Base-by-base conservation (phyloP, 208 protist species). In the Crithidia brevicula region DNA sequence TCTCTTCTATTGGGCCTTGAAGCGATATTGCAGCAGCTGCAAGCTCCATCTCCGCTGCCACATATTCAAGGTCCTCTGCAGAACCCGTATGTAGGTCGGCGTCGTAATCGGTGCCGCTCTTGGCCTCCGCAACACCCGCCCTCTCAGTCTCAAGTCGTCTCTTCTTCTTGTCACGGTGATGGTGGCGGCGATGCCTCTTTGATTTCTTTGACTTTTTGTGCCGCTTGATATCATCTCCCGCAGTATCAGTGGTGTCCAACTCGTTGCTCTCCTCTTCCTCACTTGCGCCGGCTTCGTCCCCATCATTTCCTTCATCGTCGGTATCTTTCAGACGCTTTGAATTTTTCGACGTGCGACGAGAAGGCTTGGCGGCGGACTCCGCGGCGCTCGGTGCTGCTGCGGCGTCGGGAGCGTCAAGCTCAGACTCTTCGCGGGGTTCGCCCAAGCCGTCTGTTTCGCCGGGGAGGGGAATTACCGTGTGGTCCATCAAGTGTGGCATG, bases 401-500 rank as follows among this genome's bases (percentile, higher is more conserved):
- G 16, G 5, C 42, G 30, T 36, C 31, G 22, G 49, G 7, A 45
- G 31, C 56, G 30, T 34, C 49, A n/a, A 27, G 31, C 27, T 47
- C 46, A 10, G 23, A n/a, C 18, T 11, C 22, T 30, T 54, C 33
- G 30, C 67, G 65, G 18, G 8, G 22, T 4, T 5, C 53, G 2
- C 53, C 54, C 7, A 22, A 22, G 18, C 15, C 62, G 18, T 61
- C 62, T 16, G 9, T 42, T 7, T 60, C 36, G 42, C 58, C 47
- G 20, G 67, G 67, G 33, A 90, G 70, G 3, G 80, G 75, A 45
- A 89, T 79, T 13, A 74, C 60, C 10, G 82, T 88, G 64, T 79
- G 69, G 67, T 89, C 76, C 34, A 76, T 78, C 56, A 89, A 56
- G 40, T 91, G 75, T 10, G 77, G 83, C 68, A 88, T 76, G n/a